These are phyloP conservation scores for Mycena indigotica DNA, from an alignment of 768 basidiomycete genomes.

Conservation along the genomic window DNA sequence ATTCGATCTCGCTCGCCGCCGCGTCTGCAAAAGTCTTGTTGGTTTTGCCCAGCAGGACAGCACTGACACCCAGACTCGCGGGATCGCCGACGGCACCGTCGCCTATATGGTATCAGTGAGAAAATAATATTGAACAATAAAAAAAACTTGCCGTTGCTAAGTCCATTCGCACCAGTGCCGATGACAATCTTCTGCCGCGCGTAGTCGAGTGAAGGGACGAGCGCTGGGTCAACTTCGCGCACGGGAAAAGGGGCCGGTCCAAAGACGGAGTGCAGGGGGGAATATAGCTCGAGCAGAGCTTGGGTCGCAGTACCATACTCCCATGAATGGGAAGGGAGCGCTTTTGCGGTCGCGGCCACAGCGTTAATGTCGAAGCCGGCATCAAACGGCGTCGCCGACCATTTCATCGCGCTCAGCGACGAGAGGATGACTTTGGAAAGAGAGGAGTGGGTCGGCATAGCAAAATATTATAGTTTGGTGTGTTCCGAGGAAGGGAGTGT, in stretches of 20 bases:
- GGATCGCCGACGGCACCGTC: constrained; percentile 60
- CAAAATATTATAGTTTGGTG: background rate
- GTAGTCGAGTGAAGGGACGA: constrained; percentile 25
- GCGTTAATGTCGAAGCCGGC: constrained; percentile 32
- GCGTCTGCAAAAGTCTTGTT: constrained; percentile 39
- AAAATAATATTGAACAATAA: no score
- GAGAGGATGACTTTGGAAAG: constrained; percentile 23
- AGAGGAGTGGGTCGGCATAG: background rate
- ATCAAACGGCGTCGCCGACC: constrained; percentile 23
- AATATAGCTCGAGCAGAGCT: constrained; percentile 32
- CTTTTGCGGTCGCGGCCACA: constrained; percentile 24
- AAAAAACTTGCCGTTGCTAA: background rate
- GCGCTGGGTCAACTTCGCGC: constrained; percentile 10
- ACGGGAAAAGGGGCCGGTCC: constrained; percentile 30
- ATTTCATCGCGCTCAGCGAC: constrained; percentile 6
- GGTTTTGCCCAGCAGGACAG: constrained; percentile 43
- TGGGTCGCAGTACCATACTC: constrained; percentile 34
- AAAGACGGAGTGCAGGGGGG: constrained; percentile 31
- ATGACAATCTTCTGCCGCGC: constrained; percentile 25
- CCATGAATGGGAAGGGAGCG: constrained; percentile 34
- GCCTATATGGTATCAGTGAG: constrained; percentile 35
- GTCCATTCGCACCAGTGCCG: constrained; percentile 23
- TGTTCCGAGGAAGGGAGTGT: background rate
- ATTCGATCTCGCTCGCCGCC: constrained; percentile 43
- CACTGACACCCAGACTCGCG: constrained; percentile 50